Evolutionary conservation across 1,139 yeast genomes (phyloP), one percentile per base, ranked within the genome.

Genomic region (Sugiyamaella novakii): DNA sequence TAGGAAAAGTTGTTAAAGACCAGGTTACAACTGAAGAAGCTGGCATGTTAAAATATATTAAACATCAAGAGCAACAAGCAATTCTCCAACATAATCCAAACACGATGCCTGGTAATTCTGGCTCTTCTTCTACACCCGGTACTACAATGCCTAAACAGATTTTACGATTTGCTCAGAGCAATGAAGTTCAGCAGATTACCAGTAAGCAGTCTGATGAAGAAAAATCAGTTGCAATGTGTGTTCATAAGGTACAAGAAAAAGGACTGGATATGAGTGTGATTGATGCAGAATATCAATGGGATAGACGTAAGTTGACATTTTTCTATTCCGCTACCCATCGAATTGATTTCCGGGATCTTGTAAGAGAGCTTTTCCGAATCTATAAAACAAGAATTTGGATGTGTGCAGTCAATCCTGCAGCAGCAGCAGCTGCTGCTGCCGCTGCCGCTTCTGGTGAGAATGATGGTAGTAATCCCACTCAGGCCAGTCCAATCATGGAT

Each of bases 351-450:
- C 77, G 98, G 61, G 95, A 87, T 40, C 77, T 94, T 62, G 95
- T 92, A 51, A 85, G 92, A 59, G 98, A 92, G 62, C 73, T 92
- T 55, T 92, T 92, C 74, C 84, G 92, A 62, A 85, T 88, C 53
- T 92, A 89, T 76, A 92, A 92, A 71, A 92, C 98, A 1, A 79
- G 98, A 64, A 92, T 92, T 60, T 94, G 98, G 98, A 79, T 91
- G 76, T 91, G 97, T 72, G 95, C 97, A 2, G 87, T 91, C 19
- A 56, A 54, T 30, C 25, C 46, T 7, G 36, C 48, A 29, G 35
- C 51, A 18, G 44, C 49, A 14, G 29, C 53, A 5, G 48, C 50
- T 15, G 48, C 52, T 18, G 46, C 50, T n/a, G 47, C 48, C 15
- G 38, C 45, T 29, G 45, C 37, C 10, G 28, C 28, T 35, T 30